These are phyloP conservation scores for Ciborinia camelliae DNA, from an alignment of 2,329 filamentous ascomycete species.

Conservation along the genomic window DNA sequence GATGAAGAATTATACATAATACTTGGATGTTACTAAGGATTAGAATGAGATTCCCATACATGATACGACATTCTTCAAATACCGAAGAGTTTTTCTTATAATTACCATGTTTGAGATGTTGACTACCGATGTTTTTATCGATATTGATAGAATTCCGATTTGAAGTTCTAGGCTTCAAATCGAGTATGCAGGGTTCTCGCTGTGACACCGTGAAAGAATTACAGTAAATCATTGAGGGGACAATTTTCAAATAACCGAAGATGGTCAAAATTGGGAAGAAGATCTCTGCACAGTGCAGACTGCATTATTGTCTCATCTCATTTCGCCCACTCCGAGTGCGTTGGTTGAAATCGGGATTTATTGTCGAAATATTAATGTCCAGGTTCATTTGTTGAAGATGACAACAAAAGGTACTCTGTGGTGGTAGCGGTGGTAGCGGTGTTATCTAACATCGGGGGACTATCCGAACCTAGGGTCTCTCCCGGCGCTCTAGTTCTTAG, in stretches of 20 bases:
- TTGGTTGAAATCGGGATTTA: background rate
- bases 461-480: slow-evolving; percentile 5
- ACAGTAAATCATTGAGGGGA: background rate
- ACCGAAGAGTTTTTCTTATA: background rate
- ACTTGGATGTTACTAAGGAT: background rate
- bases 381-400: slow-evolving; percentile 13
- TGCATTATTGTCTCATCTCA: no score
- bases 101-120: background rate
- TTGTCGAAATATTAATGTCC: background rate
- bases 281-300: slow-evolving; percentile 7
- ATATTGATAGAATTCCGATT: background rate
- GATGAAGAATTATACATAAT: no score
- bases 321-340: background rate
- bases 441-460: slow-evolving; percentile 13
- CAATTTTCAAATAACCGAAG: background rate
- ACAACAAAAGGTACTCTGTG: slow-evolving; percentile 7
- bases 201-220: background rate
- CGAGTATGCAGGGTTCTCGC: background rate
- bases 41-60: background rate
- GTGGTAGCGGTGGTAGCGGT: background rate
- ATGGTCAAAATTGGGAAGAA: background rate
- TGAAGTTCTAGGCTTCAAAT: background rate
- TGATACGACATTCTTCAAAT: slow-evolving; percentile 4
- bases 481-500: background rate
- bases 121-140: background rate